A percentile compares a stretch with the other conserved stretches of the same genome.
Conservation (phyloP, 2,329 filamentous ascomycete species). For the Didymella pinodella region DNA sequence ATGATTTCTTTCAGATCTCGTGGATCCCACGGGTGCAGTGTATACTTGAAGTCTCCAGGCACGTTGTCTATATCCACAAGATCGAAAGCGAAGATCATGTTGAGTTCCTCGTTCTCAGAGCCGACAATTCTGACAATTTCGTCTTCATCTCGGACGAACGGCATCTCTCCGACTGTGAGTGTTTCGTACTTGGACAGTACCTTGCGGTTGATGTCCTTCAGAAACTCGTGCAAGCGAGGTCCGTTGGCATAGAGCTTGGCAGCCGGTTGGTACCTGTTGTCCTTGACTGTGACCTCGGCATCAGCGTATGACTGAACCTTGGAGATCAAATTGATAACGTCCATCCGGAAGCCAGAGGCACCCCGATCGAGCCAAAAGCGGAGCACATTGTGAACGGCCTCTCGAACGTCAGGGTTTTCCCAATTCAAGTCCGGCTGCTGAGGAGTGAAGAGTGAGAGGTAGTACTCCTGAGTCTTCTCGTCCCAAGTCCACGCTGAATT, state of each 20-base stretch:
- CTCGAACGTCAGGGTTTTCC: conserved; percentile 72
- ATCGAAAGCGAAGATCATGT: conserved; percentile 71
- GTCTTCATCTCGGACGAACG: conserved; percentile 58
- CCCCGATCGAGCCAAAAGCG: conserved; percentile 81
- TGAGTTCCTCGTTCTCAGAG: conserved; percentile 60
- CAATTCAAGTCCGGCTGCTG: conserved; percentile 86
- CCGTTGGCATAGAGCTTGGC: conserved; percentile 70
- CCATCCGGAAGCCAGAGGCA: conserved; percentile 58
- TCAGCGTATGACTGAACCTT: conserved; percentile 45
- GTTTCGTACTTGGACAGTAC: conserved; percentile 68
- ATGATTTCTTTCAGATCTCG: conserved; percentile 46
- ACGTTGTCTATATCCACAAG: conserved; percentile 51
- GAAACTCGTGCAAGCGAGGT: conserved; percentile 72
- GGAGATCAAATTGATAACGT: conserved; percentile 51
- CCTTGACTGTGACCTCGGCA: conserved; percentile 39
- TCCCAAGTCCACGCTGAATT: conserved; percentile 75
- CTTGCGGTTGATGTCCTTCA: conserved; percentile 68
- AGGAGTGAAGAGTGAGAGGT: conserved; percentile 76
- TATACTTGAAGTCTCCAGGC: conserved; percentile 48
- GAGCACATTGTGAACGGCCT: conserved; percentile 75
- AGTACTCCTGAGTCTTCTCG: conserved; percentile 74
- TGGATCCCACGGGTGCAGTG: conserved; percentile 45
- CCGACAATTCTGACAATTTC: conserved; percentile 58
- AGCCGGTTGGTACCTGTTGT: conserved; percentile 52
- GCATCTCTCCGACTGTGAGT: conserved; percentile 72